phyloP scores from a whole-genome alignment of 2,329 filamentous ascomycete genomes.

The Calonectria leucothoes region DNA sequence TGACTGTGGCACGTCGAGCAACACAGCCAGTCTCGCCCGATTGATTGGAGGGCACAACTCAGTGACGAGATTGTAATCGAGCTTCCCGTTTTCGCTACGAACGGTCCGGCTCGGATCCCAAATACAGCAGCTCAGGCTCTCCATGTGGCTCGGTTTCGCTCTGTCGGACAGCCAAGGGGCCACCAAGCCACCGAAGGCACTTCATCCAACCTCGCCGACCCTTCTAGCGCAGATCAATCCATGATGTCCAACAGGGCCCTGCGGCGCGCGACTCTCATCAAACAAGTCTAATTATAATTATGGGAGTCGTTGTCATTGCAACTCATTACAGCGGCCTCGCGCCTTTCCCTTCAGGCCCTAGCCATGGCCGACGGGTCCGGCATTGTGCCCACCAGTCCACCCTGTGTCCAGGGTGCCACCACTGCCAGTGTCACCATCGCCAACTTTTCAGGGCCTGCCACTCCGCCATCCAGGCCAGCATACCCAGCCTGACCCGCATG shows the following conservation, averaged over 20 bases:
- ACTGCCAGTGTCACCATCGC: constrained; percentile 28
- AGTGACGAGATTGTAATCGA: constrained; percentile 28
- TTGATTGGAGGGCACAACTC: constrained; percentile 32
- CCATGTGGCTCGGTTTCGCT: not conserved
- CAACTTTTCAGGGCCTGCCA: constrained; percentile 25
- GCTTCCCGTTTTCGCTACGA: constrained; percentile 12
- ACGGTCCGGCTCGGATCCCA: not conserved
- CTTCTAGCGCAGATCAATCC: constrained; percentile 8
- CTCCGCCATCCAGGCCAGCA: not conserved
- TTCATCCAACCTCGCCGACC: constrained; percentile 20
- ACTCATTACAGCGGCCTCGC: constrained; percentile 3
- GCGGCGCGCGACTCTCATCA: constrained; percentile 27
- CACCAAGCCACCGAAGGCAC: not conserved
- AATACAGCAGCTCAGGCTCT: constrained; percentile 1
- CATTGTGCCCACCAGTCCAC: constrained; percentile 7
- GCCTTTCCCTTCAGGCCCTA: constrained; percentile 26
- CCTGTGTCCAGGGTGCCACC: not conserved
- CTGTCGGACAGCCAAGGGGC: not conserved
- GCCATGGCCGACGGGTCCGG: constrained; percentile 26
- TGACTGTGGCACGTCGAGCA: not conserved
- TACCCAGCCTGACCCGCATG: constrained; percentile 20
- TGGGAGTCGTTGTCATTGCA: constrained; percentile 18
- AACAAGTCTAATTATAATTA: constrained; percentile 35
- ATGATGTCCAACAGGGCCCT: constrained; percentile 15
- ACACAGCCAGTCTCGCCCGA: constrained; percentile 29